phyloP scores from a whole-genome alignment of 495 filamentous ascomycete genomes.

The Chaetomidium leptoderma region DNA sequence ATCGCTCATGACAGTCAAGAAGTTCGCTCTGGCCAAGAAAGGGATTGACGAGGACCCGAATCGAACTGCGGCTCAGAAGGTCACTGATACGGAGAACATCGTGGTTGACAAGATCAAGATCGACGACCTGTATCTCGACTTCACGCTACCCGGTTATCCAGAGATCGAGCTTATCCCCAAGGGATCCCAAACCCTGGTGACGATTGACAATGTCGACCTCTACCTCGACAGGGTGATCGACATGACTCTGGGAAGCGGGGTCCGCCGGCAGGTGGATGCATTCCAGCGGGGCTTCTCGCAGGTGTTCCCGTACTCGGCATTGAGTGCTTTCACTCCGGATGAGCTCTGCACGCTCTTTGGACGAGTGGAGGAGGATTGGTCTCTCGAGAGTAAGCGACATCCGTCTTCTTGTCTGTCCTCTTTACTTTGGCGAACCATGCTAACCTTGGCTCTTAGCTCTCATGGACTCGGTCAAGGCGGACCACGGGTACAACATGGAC shows the following conservation, averaged over 20 bases:
- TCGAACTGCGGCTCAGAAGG: conserved; percentile 64
- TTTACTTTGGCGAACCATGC: not conserved
- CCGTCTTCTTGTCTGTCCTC: too few species aligned
- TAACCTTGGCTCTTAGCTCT: conserved; percentile 55
- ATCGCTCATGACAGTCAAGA: conserved; percentile 82
- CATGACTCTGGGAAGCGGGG: conserved; percentile 81
- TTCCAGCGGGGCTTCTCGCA: conserved; percentile 91
- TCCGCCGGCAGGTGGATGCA: conserved; percentile 82
- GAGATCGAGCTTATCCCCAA: conserved; percentile 75
- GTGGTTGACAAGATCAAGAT: conserved; percentile 66
- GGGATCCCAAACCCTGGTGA: conserved; percentile 69
- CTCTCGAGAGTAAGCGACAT: conserved; percentile 76
- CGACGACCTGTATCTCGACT: conserved; percentile 87
- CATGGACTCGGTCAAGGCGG: conserved; percentile 99
- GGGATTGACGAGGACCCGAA: conserved; percentile 64
- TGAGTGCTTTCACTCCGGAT: conserved; percentile 91
- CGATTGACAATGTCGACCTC: conserved; percentile 79
- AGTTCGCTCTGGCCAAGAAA: conserved; percentile 78
- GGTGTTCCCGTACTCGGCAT: conserved; percentile 90
- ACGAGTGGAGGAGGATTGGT: conserved; percentile 93
- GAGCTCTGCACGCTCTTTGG: conserved; percentile 98
- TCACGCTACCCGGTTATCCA: conserved; percentile 90
- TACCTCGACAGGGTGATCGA: conserved; percentile 92
- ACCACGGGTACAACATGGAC: conserved; percentile 99
- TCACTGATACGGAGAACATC: conserved; percentile 61